These are phyloP conservation scores for Stephanodiscus minutulus DNA, from an alignment of 108 stramenopile genomes.

Conservation along the genomic window DNA sequence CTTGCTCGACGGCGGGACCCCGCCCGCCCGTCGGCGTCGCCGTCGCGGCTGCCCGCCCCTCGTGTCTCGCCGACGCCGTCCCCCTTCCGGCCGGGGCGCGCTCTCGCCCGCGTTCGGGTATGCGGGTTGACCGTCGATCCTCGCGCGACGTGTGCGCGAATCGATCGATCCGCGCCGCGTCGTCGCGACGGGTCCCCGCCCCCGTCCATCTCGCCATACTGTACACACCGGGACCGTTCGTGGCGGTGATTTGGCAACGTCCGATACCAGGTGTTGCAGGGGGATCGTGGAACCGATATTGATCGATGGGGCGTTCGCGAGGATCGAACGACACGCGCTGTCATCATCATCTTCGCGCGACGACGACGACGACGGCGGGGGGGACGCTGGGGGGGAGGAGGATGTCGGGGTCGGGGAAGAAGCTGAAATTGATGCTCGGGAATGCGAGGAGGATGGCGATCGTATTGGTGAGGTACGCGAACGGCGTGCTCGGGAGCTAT, in stretches of 20 bases:
- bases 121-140: constrained; percentile 53
- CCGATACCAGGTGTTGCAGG: too few relatives aligned
- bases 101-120: constrained; percentile 75
- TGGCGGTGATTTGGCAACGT: too few relatives aligned
- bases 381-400: neutral
- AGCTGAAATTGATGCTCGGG: constrained; percentile 9
- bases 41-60: constrained; percentile 59
- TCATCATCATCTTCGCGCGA: too few relatives aligned
- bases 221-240: too few relatives aligned
- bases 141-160: constrained; percentile 54
- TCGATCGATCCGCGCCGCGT: constrained; percentile 52
- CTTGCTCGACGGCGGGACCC: constrained; percentile 62
- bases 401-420: neutral
- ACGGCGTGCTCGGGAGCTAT: constrained; percentile 72
- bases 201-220: too few relatives aligned
- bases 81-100: constrained; percentile 72
- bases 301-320: constrained; percentile 53
- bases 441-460: constrained; percentile 31
- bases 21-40: too few relatives aligned
- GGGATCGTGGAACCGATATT: constrained; percentile 70
- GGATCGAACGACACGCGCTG: constrained; percentile 9
- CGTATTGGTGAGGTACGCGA: constrained; percentile 57
- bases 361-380: neutral
- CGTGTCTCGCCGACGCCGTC: constrained; percentile 62
- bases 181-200: too few relatives aligned